A percentile compares a stretch with the other conserved stretches of the same genome.
Conservation (phyloP, 192 early-diverging fungal species). For the Backusella sp. region DNA sequence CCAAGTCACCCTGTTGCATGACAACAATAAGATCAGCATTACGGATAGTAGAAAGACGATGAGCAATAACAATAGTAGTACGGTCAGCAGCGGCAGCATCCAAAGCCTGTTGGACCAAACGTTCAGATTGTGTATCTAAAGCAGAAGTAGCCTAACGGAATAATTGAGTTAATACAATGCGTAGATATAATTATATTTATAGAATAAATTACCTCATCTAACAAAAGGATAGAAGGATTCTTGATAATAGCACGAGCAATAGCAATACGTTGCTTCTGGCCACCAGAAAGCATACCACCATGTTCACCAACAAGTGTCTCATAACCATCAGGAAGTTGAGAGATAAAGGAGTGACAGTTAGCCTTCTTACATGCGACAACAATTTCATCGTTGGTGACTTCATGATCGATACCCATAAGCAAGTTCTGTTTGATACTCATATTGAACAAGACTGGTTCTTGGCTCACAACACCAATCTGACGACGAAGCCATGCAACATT, state of each 20-base stretch:
- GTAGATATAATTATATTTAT: background rate
- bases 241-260: slow-evolving; percentile 91
- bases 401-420: slow-evolving; percentile 52
- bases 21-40: slow-evolving; percentile 87
- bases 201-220: slow-evolving; percentile 67
- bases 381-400: slow-evolving; percentile 66
- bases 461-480: slow-evolving; percentile 85
- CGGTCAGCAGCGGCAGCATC: slow-evolving; percentile 70
- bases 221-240: slow-evolving; percentile 77
- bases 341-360: slow-evolving; percentile 83
- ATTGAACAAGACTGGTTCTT: slow-evolving; percentile 88
- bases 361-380: slow-evolving; percentile 61
- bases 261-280: slow-evolving; percentile 96
- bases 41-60: slow-evolving; percentile 86
- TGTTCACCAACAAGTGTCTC: slow-evolving; percentile 82
- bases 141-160: slow-evolving; percentile 62
- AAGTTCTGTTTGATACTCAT: slow-evolving; percentile 78
- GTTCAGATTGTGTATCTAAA: slow-evolving; percentile 76
- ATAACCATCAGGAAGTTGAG: slow-evolving; percentile 75
- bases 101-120: slow-evolving; percentile 78
- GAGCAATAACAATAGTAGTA: slow-evolving; percentile 89
- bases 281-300: slow-evolving; percentile 73
- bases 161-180: background rate
- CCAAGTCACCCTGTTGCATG: slow-evolving; percentile 62
- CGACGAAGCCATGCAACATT: slow-evolving; percentile 81